These are phyloP conservation scores for Hypoxylon trugodes DNA, from an alignment of 495 filamentous ascomycete species.

Conservation along the genomic window DNA sequence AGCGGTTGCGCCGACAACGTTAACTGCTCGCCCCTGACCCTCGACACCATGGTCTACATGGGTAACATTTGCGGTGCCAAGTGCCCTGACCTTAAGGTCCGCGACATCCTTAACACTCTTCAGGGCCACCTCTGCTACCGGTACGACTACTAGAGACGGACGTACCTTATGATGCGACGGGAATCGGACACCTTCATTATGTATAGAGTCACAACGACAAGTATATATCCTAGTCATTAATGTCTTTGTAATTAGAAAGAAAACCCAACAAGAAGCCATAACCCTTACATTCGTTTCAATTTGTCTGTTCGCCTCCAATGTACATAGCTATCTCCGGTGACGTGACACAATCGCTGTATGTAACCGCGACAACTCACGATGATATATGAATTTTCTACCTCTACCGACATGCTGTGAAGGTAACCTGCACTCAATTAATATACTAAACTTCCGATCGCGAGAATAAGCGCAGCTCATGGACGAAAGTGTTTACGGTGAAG, in stretches of 20 bases:
- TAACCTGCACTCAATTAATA: constrained; percentile 18
- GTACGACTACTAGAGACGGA: constrained; percentile 41
- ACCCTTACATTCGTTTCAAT: too few relatives aligned
- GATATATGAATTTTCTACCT: background rate
- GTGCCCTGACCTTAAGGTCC: constrained; percentile 47
- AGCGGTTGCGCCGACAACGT: constrained; percentile 44
- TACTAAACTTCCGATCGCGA: constrained; percentile 16
- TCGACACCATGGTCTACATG: constrained; percentile 51
- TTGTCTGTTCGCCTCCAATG: too few relatives aligned
- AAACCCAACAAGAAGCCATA: too few relatives aligned
- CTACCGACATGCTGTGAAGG: too few relatives aligned
- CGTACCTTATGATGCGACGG: background rate
- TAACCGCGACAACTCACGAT: constrained; percentile 7
- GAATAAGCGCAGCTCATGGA: background rate
- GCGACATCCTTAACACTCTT: constrained; percentile 44
- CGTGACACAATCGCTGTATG: background rate
- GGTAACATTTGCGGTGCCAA: constrained; percentile 49
- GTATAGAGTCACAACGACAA: too few relatives aligned
- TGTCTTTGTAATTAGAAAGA: too few relatives aligned
- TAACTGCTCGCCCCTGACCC: constrained; percentile 42
- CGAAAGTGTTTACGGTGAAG: too few relatives aligned
- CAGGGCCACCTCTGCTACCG: constrained; percentile 44
- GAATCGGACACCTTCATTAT: too few relatives aligned
- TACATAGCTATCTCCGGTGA: background rate
- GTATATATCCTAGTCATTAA: too few relatives aligned